Evolutionary conservation across 352 stramenopile genomes (phyloP), one percentile per base, ranked within the genome.

Genomic region (Phytophthora melonis): DNA sequence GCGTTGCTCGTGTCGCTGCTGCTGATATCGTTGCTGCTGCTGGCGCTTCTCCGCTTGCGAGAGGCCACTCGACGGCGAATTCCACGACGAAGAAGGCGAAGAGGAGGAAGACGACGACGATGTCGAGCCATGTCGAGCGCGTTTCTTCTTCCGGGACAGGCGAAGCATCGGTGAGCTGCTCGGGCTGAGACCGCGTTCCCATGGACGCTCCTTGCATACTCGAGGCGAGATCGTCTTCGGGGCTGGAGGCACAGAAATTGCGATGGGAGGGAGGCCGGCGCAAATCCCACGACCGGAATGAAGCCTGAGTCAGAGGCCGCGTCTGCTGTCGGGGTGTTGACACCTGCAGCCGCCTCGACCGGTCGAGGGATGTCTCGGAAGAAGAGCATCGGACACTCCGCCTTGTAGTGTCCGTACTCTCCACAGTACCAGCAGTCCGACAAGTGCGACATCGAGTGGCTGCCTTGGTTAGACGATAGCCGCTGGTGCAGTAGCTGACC

Each of bases 371-470:
- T 90, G 45, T 83, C 64, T 4, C 75, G 82, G 58, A 89, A 90
- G 19, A 80, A 86, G 19, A 89, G 80, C 78, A 93, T 88, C 19
- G 88, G 88, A 54, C 86, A 95, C 64, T 86, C 78, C 19, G 82
- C 80, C 72, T 95, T 95, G 65, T 89, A 89, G 63, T 95, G 88
- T 0, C 87, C 86, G 19, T 82, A 76, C 43, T 87, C 82, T 6
- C 88, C 88, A 49, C 88, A 95, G 57, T 95, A 95, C 88, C 88
- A 95, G 71, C 88, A 95, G 36, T 93, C 86, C 1, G 76, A 75
- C 19, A 87, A 64, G 9, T 75, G 64, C 13, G 75, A 64, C 23
- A 72, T 49, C 16, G 69, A 57, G 52, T 61, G 74, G 13, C 63
- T 77, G n/a, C 57, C 45, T 10, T 30, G 21, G n/a, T 49, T 53